Conservation (phyloP, 208 protist species). For the Crithidia brevicula region DNA sequence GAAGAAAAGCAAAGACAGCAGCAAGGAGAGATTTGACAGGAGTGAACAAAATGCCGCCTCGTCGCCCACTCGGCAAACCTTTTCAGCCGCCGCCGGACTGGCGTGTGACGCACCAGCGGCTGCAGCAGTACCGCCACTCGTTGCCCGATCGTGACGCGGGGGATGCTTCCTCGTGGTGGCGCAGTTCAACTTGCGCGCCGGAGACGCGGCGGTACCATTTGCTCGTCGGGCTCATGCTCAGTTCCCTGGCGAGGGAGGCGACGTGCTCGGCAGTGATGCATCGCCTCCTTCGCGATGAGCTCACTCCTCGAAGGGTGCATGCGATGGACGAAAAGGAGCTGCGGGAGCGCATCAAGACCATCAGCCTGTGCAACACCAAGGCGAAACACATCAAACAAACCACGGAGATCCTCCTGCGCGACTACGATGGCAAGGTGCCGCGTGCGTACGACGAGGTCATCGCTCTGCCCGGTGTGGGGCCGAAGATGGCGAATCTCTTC, state of each 20-base stretch:
- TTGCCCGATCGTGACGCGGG: not conserved
- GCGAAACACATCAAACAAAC: constrained; percentile 87
- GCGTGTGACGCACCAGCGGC: not conserved
- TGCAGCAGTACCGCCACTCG: not conserved
- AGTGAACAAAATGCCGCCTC: not conserved
- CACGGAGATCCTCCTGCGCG: constrained; percentile 63
- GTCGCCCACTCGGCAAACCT: not conserved
- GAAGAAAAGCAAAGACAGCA: no score
- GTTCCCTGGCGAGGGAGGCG: constrained; percentile 92
- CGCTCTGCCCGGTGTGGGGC: constrained; percentile 92
- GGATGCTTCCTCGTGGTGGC: not conserved
- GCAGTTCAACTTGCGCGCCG: not conserved
- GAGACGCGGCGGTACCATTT: constrained; percentile 88
- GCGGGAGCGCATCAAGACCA: constrained; percentile 78
- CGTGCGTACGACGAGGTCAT: constrained; percentile 78
- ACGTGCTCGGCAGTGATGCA: constrained; percentile 89
- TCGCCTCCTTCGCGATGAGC: constrained; percentile 35
- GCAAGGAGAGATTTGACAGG: no score
- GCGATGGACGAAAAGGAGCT: constrained; percentile 62
- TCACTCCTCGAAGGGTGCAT: constrained; percentile 50
- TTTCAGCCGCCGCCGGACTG: constrained; percentile 19
- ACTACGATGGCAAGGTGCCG: constrained; percentile 85
- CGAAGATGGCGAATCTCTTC: constrained; percentile 97
- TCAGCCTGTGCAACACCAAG: constrained; percentile 94
- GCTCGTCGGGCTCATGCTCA: constrained; percentile 94